A percentile compares a stretch with the other conserved stretches of the same genome.
These are phyloP conservation scores for Globisporangium megalacanthum DNA, from an alignment of 352 stramenopile species.

Conservation along the genomic window DNA sequence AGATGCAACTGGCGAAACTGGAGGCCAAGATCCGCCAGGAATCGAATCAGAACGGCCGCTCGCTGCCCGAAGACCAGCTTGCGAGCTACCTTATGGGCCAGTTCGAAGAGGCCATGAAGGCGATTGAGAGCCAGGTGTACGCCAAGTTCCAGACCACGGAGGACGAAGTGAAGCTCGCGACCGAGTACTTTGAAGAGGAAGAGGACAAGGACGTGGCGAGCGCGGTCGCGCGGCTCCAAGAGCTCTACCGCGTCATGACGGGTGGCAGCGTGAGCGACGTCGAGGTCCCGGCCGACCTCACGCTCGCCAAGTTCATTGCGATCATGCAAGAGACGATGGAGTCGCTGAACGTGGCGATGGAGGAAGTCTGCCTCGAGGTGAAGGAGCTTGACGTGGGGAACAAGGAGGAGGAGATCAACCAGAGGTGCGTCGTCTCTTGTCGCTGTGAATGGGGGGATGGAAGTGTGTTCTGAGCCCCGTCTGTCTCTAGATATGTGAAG, in stretches of 20 bases:
- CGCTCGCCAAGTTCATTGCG: slow-evolving; percentile 82
- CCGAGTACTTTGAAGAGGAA: slow-evolving; percentile 86
- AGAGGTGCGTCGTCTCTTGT: slow-evolving; percentile 25
- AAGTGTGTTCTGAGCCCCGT: too few relatives aligned
- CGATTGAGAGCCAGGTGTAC: slow-evolving; percentile 86
- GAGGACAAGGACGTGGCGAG: slow-evolving; percentile 84
- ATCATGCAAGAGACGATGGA: slow-evolving; percentile 91
- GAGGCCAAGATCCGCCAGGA: slow-evolving; percentile 88
- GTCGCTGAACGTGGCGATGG: slow-evolving; percentile 86
- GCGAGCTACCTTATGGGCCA: slow-evolving; percentile 87
- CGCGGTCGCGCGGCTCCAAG: slow-evolving; percentile 81
- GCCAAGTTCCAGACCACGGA: slow-evolving; percentile 87
- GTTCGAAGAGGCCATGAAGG: slow-evolving; percentile 89
- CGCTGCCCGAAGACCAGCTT: slow-evolving; percentile 77
- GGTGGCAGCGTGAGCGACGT: slow-evolving; percentile 76
- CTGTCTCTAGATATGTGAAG: slow-evolving; percentile 67
- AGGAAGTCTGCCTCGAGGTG: slow-evolving; percentile 84
- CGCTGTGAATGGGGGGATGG: background rate
- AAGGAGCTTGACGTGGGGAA: slow-evolving; percentile 85
- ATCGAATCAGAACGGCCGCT: slow-evolving; percentile 77
- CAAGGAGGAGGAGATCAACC: slow-evolving; percentile 88
- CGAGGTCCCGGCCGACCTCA: slow-evolving; percentile 76
- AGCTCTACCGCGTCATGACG: slow-evolving; percentile 86
- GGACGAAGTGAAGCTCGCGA: slow-evolving; percentile 81
- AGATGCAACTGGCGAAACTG: slow-evolving; percentile 86